phyloP scores from a whole-genome alignment of 2,329 filamentous ascomycete species.

The Alternaria arbusti region DNA sequence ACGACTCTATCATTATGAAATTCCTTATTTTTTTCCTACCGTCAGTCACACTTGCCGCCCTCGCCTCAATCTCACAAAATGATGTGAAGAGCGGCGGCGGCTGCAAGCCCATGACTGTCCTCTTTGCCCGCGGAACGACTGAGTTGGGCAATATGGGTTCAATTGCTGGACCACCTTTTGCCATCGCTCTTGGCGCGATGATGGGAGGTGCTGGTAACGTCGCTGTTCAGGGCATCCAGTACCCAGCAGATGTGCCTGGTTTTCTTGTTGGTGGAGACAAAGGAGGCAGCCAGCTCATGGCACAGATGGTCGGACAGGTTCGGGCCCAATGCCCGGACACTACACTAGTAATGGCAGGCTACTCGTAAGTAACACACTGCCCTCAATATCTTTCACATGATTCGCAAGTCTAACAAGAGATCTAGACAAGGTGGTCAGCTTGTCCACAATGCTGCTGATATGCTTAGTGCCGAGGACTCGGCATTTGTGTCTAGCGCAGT shows the following conservation, averaged over 20 bases:
- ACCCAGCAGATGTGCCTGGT: constrained; percentile 55
- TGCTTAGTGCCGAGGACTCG: constrained; percentile 31
- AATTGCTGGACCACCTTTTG: constrained; percentile 59
- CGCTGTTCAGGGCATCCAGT: constrained; percentile 62
- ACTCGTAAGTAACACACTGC: constrained; percentile 48
- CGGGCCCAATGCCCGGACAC: constrained; percentile 54
- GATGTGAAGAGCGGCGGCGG: constrained; percentile 35
- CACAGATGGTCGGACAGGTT: constrained; percentile 48
- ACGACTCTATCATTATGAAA: constrained; percentile 18
- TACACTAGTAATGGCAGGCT: constrained; percentile 56
- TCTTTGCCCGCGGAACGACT: constrained; percentile 64
- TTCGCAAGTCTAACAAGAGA: background rate
- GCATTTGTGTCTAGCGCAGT: constrained; percentile 37
- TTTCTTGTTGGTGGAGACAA: constrained; percentile 57
- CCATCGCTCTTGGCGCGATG: constrained; percentile 51
- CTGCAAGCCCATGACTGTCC: constrained; percentile 58
- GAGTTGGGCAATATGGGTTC: constrained; percentile 61
- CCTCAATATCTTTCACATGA: background rate
- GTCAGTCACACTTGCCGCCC: constrained; percentile 20
- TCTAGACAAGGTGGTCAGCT: constrained; percentile 50
- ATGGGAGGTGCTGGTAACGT: constrained; percentile 51
- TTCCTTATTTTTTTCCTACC: constrained; percentile 17
- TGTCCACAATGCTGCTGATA: constrained; percentile 54
- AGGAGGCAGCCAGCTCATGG: constrained; percentile 55
- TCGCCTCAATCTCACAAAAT: constrained; percentile 32